A percentile compares a stretch with the other conserved stretches of the same genome.
Conservation (phyloP, 768 basidiomycete species). For the Leccinum barrowsii region DNA sequence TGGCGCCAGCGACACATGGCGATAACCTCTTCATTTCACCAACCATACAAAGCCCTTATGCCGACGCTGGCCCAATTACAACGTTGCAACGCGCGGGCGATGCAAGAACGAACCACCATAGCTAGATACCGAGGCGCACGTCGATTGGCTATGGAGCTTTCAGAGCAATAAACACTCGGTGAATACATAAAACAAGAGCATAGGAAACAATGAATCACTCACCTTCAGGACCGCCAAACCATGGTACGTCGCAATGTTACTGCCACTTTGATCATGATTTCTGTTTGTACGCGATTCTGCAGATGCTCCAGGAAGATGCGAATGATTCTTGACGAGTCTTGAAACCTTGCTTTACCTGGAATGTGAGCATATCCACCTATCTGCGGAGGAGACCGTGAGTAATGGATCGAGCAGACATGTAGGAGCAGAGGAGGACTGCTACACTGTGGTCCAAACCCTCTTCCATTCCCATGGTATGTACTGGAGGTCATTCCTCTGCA, state of each 20-base stretch:
- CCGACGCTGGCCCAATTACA: background rate
- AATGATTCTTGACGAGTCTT: background rate
- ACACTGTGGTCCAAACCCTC: slow-evolving; percentile 32
- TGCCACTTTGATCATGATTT: background rate
- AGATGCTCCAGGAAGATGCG: background rate
- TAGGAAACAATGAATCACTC: background rate
- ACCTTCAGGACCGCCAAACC: background rate
- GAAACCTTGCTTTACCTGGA: background rate
- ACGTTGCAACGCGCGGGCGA: background rate
- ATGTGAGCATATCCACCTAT: slow-evolving; percentile 1
- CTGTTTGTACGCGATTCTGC: background rate
- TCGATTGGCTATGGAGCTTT: background rate
- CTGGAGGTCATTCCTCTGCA: slow-evolving; percentile 25
- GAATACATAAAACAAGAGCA: background rate
- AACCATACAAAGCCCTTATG: background rate
- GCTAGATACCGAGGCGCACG: background rate
- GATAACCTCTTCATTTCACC: slow-evolving; percentile 1
- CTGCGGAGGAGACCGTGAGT: background rate
- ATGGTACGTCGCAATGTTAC: background rate
- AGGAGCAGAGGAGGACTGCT: slow-evolving; percentile 7
- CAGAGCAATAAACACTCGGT: background rate
- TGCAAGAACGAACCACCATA: background rate
- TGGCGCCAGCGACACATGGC: background rate
- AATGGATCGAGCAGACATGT: slow-evolving; percentile 1
- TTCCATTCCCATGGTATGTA: slow-evolving; percentile 52